Evolutionary conservation across 441 rosid genomes (phyloP), one percentile per base, ranked within the genome.

Genomic region (Melastoma candidum): DNA sequence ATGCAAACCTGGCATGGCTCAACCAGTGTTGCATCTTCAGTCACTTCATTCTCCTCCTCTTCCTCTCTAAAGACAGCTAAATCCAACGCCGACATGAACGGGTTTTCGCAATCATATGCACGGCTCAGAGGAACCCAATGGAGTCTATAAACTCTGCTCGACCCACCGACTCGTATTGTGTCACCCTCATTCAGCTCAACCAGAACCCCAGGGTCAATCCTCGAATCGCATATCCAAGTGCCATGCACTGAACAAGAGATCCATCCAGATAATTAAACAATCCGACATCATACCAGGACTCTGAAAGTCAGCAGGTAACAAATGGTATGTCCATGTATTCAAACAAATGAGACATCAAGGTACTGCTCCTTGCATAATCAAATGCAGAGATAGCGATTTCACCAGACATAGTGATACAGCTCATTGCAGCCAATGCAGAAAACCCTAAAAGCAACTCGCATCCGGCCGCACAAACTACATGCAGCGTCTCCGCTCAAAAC

Each of bases 111-210:
- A 63, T 82, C 95, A 59, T 79, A 81, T 0, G 95, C 97, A 36
- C 65, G 76, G 63, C 77, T 74, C 61, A 84, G n/a, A 0, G 92
- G 84, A 58, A 93, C 68, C 98, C 98, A 93, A 9, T 81, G 86
- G 48, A 88, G 72, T 71, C 74, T 79, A 53, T 93, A 88, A 36
- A 78, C 68, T 70, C 98, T 84, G 17, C 88, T 93, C 9, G 95
- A 92, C 51, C 81, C 86, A 55, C 98, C 98, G 11, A 92, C 57
- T 65, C 74, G 79, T 54, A 88, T 54, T 0, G 78, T 74, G 61
- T 86, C 95, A 47, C 86, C 87, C 63, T 86, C 98, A 11, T 59
- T 76, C 60, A 93, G 74, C 79, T 82, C 90, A 25, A 82, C 75
- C 3, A 66, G 67, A 59, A 63, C 58, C 61, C 84, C 72, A 25